phyloP scores from a whole-genome alignment of 306 rosid species.

The Citrullus mucosospermus region DNA sequence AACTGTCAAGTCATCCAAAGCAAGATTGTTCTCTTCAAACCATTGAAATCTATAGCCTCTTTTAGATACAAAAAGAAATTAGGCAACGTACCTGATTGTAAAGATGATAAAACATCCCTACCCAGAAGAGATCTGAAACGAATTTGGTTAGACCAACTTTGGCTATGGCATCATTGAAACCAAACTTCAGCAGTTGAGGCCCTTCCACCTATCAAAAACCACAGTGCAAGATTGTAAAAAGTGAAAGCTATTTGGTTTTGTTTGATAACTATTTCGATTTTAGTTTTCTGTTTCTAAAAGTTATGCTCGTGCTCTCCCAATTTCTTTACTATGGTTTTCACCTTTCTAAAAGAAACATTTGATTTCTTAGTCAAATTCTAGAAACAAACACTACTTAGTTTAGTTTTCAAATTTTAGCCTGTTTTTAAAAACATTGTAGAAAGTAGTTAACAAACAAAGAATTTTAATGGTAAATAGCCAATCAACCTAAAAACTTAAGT shows the following conservation, averaged over 20 bases:
- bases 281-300: too few species aligned
- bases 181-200: conserved; percentile 59
- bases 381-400: too few species aligned
- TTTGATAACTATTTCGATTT: too few species aligned
- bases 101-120: conserved; percentile 92
- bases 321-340: too few species aligned
- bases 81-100: conserved; percentile 68
- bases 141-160: conserved; percentile 82
- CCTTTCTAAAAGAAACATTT: too few species aligned
- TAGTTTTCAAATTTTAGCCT: too few species aligned
- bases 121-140: conserved; percentile 79
- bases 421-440: too few species aligned
- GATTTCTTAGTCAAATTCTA: too few species aligned
- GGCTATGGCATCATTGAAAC: conserved; percentile 75
- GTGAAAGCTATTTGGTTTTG: neutral
- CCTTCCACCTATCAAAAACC: conserved; percentile 53
- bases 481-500: too few species aligned
- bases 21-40: neutral
- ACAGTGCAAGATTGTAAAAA: conserved; percentile 8
- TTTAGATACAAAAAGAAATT: neutral
- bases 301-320: too few species aligned
- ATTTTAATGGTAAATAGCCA: too few species aligned
- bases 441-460: too few species aligned
- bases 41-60: neutral
- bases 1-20: conserved; percentile 28